Evolutionary conservation across 2,329 filamentous ascomycete genomes (phyloP), one percentile per base, ranked within the genome.

Genomic region (Arthrocladium fulminans): DNA sequence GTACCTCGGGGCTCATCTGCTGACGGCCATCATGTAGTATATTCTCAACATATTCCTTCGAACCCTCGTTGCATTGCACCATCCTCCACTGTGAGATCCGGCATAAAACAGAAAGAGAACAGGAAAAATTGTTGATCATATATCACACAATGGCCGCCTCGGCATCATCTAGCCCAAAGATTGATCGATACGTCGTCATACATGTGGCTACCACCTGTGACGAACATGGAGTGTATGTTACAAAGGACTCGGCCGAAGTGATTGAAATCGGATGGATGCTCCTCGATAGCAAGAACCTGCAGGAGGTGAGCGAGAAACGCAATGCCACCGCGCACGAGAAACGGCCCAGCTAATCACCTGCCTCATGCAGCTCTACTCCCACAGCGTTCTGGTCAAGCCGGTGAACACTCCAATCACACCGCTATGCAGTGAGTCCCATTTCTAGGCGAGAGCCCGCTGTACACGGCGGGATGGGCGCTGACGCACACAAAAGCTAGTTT

Each of bases 251-350:
- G 51, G 92, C 92, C 54, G 92, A 98, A 74, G 92, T 98, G 58
- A 98, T 98, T 69, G 92, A 98, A 78, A 79, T 98, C 65, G 92
- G 90, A 56, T 98, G 92, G 92, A 95, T 97, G 64, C 73, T 98
- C 63, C 77, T 96, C 55, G 89, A 96, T 66, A 84, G 88, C 57
- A 92, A 90, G 73, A 84, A 80, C 55, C 85, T 88, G 61, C 89
- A 96, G 61, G 89, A 96, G 84, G 89, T 95, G 75, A 70, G 80
- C 56, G 54, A 54, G 45, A 53, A 47, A 47, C 49, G 29, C 19
- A 15, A 25, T 24, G 42, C 47, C 47, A 24, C 41, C 42, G 13
- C 24, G 23, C 38, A 42, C 19, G 37, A 30, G 20, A 35, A 39
- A n/a, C 20, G 27, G 44, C 17, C 40, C 34, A 53, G 52, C 54